Evolutionary conservation across 1,139 yeast species (phyloP).

Genomic region (Geotrichum aggregatum): DNA sequence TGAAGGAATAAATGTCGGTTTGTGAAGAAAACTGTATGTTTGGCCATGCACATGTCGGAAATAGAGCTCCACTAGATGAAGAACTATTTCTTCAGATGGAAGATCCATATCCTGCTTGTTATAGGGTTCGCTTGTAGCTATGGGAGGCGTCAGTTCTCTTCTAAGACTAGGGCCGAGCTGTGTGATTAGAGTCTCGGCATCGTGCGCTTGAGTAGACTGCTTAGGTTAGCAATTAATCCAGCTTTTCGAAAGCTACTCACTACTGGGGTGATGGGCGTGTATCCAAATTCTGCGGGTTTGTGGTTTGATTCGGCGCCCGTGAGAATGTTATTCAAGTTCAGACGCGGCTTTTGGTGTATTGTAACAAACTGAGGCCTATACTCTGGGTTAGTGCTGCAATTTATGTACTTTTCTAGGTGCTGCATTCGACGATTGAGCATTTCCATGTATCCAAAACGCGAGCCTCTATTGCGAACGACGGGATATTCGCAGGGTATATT

Average conservation of each 20-base stretch:
- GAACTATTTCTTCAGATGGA: conserved; percentile 27
- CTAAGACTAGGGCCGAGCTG: conserved; percentile 21
- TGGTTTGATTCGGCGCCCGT: conserved; percentile 4
- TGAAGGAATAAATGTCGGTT: conserved; percentile 36
- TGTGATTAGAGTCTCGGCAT: conserved; percentile 20
- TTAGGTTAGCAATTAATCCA: background rate
- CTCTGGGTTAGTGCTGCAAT: conserved; percentile 22
- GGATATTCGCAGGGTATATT: conserved; percentile 40
- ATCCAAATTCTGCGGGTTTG: conserved; percentile 15
- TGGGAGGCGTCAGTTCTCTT: conserved; percentile 18
- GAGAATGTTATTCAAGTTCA: conserved; percentile 1
- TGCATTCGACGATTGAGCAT: conserved; percentile 36
- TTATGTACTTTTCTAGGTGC: conserved; percentile 32
- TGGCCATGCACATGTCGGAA: conserved; percentile 39
- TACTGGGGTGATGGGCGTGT: conserved; percentile 10
- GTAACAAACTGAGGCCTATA: conserved; percentile 20
- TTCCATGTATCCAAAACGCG: conserved; percentile 39
- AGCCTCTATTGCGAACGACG: conserved; percentile 38
- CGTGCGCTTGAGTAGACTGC: conserved; percentile 1
- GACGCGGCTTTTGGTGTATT: conserved; percentile 18
- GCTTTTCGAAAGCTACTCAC: background rate
- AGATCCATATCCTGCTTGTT: conserved; percentile 3
- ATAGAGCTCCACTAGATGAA: conserved; percentile 34
- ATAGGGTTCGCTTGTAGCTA: background rate
- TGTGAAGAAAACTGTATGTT: conserved; percentile 39